Conservation (phyloP, 2,329 filamentous ascomycete genomes). For the Colletotrichum tofieldiae region DNA sequence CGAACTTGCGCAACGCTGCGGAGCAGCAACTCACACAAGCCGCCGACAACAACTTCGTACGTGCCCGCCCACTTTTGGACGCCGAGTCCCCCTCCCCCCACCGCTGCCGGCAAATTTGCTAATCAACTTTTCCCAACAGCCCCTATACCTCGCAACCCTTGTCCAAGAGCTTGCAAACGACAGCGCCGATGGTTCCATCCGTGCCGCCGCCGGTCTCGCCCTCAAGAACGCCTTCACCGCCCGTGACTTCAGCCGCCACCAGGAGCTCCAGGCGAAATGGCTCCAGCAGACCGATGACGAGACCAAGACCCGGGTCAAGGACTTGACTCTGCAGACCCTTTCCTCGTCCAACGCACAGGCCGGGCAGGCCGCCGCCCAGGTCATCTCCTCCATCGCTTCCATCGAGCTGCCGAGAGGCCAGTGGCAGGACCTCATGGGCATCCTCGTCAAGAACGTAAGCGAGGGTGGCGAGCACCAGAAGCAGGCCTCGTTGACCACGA, state of each 20-base stretch:
- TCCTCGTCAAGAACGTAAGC: conserved; percentile 93
- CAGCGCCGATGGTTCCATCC: conserved; percentile 83
- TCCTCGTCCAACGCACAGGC: conserved; percentile 84
- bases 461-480: conserved; percentile 90
- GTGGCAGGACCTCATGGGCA: conserved; percentile 93
- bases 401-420: conserved; percentile 95
- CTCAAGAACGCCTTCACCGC: conserved; percentile 98
- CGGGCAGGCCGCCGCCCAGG: conserved; percentile 91
- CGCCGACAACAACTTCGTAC: conserved; percentile 95
- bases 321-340: conserved; percentile 90
- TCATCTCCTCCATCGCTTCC: conserved; percentile 93
- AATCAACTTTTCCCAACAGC: conserved; percentile 66
- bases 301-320: conserved; percentile 91
- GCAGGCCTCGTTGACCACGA: conserved; percentile 94
- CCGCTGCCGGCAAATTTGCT: conserved; percentile 44
- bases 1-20: conserved; percentile 88
- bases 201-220: conserved; percentile 94
- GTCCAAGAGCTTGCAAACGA: conserved; percentile 97
- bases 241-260: conserved; percentile 88
- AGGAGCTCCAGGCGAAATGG: conserved; percentile 96
- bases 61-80: conserved; percentile 49
- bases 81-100: conserved; percentile 40
- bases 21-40: conserved; percentile 96
- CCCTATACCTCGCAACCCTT: conserved; percentile 92
- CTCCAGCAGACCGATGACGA: conserved; percentile 84